Evolutionary conservation across 805 yeast genomes (phyloP), one percentile per base, ranked within the genome.

Genomic region (Pichia insulana): DNA sequence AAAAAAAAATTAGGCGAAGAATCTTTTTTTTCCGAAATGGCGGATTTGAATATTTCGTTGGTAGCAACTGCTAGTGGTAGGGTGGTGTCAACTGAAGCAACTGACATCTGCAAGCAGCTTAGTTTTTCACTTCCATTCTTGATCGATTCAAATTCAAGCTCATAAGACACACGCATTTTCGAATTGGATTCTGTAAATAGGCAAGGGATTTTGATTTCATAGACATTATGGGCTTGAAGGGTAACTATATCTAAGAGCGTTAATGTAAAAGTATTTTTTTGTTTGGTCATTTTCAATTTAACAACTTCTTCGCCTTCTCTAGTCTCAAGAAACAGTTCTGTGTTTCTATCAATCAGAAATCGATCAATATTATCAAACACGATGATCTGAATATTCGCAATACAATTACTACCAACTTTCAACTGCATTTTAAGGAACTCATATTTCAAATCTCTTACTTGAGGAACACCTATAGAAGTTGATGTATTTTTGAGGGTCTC

Each of bases 51-150:
- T 10, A 80, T 76, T 56, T 86, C 95, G 52, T 83, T 90, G 2
- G 84, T 94, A 2, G 86, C 78, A 1, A 84, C 92, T 0, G 87
- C 80, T 7, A 84, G 63, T 5, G 74, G 67, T 31, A 85, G 63
- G 1, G 74, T 60, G 6, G 78, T 73, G 45, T 81, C 80, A 6
- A 82, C 45, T 2, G 53, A 51, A 26, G 54, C 50, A 7, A 46
- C 8, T 22, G 42, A n/a, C 47, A 12, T 1, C 19, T 20, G 26
- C 50, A 53, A 0, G 52, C 53, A 49, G 7, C 8, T 22, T 22
- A 22, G 12, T 7, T 13, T 1, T 15, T 39, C 50, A 12, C 44
- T 47, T 40, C 44, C 53, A 42, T 35, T 57, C 2, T 27, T 28
- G 3, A 36, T 25, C 4, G 43, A 43, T 9, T 8, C 28, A 41